phyloP scores from a whole-genome alignment of 169 alveolate species.

The Eimeria nieschulzi region DNA sequence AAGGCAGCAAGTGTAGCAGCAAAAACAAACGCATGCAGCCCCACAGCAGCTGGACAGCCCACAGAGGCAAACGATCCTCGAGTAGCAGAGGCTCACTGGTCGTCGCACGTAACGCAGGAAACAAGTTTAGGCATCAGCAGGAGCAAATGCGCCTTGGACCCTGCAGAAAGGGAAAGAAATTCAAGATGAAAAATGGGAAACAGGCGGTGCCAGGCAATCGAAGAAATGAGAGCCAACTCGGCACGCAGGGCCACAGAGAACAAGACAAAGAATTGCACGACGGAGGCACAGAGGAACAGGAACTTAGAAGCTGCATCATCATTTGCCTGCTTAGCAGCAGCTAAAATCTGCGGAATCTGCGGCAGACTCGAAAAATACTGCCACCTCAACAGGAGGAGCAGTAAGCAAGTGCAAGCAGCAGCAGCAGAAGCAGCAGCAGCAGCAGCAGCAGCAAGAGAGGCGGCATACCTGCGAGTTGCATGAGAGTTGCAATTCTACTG shows the following conservation, averaged over 20 bases:
- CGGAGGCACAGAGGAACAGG: not conserved
- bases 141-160: slow-evolving; percentile 47
- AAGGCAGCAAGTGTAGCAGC: not conserved
- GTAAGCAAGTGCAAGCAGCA: not conserved
- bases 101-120: slow-evolving; percentile 34
- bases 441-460: slow-evolving; percentile 21
- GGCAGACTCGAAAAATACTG: not conserved
- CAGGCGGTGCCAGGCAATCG: no score
- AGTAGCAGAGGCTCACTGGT: not conserved
- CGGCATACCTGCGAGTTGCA: slow-evolving; percentile 45
- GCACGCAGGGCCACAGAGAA: not conserved
- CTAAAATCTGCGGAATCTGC: not conserved
- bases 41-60: not conserved
- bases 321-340: not conserved
- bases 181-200: no score
- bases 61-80: not conserved
- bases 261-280: not conserved
- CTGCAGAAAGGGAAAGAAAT: not conserved
- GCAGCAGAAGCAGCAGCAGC: slow-evolving; percentile 26
- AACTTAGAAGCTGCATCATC: not conserved
- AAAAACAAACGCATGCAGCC: not conserved
- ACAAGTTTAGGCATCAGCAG: slow-evolving; percentile 36
- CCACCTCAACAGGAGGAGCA: not conserved
- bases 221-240: no score
- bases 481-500: not conserved